Base-by-base conservation (phyloP, 768 basidiomycete species). In the Tylopilus plumbeoviolaceoides region DNA sequence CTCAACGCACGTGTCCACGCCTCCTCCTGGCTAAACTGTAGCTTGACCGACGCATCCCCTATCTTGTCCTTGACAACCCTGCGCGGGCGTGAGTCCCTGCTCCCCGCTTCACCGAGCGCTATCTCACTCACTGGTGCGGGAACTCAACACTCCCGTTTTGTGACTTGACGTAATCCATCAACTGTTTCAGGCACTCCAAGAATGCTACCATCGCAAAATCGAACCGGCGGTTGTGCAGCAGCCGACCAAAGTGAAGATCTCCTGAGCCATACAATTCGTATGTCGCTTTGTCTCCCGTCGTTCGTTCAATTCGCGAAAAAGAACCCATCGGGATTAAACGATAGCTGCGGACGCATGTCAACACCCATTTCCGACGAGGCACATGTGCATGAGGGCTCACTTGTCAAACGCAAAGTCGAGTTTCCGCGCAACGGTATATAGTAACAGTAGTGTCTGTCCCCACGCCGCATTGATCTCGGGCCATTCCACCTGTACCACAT, bases 381-480 rank as follows among this genome's bases (percentile, higher is more conserved):
- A 18, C 40, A n/a, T n/a, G n/a, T n/a, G n/a, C n/a, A 17, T 47
- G 40, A 38, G 27, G 39, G 61, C 83, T 59, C 70, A 94, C 94
- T 83, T 83, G 63, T 88, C 85, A 60, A 97, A 98, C 5, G 81
- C 82, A 63, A 85, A 91, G 56, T 92, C 93, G 14, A 97, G 81
- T 70, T 98, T 99, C 50, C 88, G 79, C 11, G 92, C 92, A 45
- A 99, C 82, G 7, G 92, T 92, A 63, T 95, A 90, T 33, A 98
- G 73, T 51, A 98, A 76, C 17, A 98, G 77, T n/a, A 95, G 75
- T 0, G 95, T 91, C 65, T 97, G 88, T 2, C 97, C 97, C 94
- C 95, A 97, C 17, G 97, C 97, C 11, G 97, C 97, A 64, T 98
- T 98, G 68, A 98, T 94, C 71, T 99, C 97, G 3, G 91, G 83